phyloP scores from a whole-genome alignment of 108 stramenopile species.

The Phaeodactylum tricornutum region DNA sequence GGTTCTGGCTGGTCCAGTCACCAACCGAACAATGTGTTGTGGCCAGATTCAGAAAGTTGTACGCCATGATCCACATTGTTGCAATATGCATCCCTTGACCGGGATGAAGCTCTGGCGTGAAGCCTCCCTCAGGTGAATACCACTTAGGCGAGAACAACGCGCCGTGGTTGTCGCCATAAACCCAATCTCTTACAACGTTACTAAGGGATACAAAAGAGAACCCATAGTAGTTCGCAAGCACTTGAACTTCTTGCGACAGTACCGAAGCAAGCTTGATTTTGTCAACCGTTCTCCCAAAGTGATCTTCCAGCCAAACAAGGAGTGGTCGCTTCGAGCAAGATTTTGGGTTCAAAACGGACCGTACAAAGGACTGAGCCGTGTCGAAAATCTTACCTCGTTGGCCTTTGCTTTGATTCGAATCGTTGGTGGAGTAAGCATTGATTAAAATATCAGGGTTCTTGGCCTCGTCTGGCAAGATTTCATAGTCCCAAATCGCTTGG shows the following conservation, averaged over 20 bases:
- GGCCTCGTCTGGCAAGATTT: slow-evolving; percentile 42
- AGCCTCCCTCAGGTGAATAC: slow-evolving; percentile 47
- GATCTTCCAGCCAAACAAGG: slow-evolving; percentile 62
- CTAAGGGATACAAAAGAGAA: slow-evolving; percentile 53
- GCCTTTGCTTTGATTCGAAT: slow-evolving; percentile 49
- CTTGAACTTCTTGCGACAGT: slow-evolving; percentile 41
- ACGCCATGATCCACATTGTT: slow-evolving; percentile 48
- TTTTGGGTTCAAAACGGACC: slow-evolving; percentile 21
- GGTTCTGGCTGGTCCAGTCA: too few relatives aligned
- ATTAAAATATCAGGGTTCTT: slow-evolving; percentile 60
- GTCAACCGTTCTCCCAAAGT: slow-evolving; percentile 64
- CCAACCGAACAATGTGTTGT: slow-evolving; percentile 47
- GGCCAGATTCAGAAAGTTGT: slow-evolving; percentile 55
- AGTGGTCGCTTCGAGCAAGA: too few relatives aligned
- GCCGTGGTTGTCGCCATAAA: slow-evolving; percentile 60
- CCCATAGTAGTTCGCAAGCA: slow-evolving; percentile 63
- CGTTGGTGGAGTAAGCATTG: slow-evolving; percentile 76
- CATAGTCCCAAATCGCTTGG: slow-evolving; percentile 54
- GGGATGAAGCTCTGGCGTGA: slow-evolving; percentile 63
- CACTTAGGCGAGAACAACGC: slow-evolving; percentile 57
- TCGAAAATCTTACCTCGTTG: slow-evolving; percentile 43
- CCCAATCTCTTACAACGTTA: slow-evolving; percentile 52
- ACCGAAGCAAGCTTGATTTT: slow-evolving; percentile 39
- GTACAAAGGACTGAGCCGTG: slow-evolving; percentile 50
- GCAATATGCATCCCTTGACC: slow-evolving; percentile 67